Evolutionary conservation across 306 rosid genomes (phyloP).

Genomic region (Vigna radiata): DNA sequence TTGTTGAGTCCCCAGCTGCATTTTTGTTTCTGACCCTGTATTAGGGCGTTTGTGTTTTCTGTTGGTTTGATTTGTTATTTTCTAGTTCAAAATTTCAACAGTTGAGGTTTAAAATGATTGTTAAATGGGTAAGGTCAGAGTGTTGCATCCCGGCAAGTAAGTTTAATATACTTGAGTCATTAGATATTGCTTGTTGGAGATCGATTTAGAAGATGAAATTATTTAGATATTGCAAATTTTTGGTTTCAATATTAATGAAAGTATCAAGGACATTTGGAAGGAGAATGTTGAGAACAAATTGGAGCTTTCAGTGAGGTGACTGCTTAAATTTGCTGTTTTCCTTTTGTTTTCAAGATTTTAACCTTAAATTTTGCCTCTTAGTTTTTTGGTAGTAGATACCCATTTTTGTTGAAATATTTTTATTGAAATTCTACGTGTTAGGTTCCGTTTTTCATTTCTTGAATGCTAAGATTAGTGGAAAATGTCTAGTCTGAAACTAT

Average conservation of each 20-base stretch:
- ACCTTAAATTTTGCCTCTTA: neutral
- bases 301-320: constrained; percentile 3
- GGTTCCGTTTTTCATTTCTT: constrained; percentile 2
- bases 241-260: neutral
- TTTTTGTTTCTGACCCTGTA: constrained; percentile 45
- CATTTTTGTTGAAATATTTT: constrained; percentile 8
- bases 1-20: constrained; percentile 43
- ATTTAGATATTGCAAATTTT: constrained; percentile 14
- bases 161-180: constrained; percentile 9
- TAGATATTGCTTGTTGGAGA: neutral
- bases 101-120: constrained; percentile 37
- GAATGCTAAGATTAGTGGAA: constrained; percentile 10
- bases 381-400: neutral
- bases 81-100: neutral
- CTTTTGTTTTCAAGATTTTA: neutral
- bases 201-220: neutral
- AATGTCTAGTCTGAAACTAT: neutral
- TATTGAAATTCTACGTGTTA: neutral
- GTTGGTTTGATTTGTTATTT: neutral
- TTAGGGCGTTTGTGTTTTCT: constrained; percentile 16
- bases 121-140: neutral
- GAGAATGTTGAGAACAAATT: constrained; percentile 4
- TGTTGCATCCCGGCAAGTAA: constrained; percentile 1
- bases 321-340: constrained; percentile 13
- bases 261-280: neutral